Evolutionary conservation across 2,329 filamentous ascomycete genomes (phyloP), one percentile per base, ranked within the genome.

Genomic region (Xylariomycetidae sp.): DNA sequence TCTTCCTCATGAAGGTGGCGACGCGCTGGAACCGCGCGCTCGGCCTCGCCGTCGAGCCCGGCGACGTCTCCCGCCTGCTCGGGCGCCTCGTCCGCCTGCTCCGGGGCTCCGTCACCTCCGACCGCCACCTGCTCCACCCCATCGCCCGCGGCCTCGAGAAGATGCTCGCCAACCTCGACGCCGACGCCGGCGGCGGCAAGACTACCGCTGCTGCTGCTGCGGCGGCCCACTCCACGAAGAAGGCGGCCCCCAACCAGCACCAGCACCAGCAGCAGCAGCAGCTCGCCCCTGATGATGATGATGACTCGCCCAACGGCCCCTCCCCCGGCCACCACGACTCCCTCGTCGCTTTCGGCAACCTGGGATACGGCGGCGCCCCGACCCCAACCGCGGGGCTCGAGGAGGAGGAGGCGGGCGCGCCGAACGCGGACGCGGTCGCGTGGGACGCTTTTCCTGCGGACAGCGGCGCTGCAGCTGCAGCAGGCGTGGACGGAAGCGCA

Each of bases 1-100:
- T 60, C 3, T 62, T 63, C 33, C 47, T 61, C 3, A 50, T 61
- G 37, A 61, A 61, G 31, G 53, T 58, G 2, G 45, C 50, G 3
- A 53, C 51, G 22, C 56, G 50, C 29, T 58, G 52, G 57, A 58
- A 56, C 20, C 39, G 49, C 4, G 40, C 54, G 17, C 48, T 53
- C 42, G 52, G 55, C 2, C 43, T 64, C 7, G 55, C 54, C 19
- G 52, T 58, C 25, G 58, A 64, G 35, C 39, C 47, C 9, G 42
- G 37, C 6, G 53, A 57, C 17, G 53, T 58, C 6, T 50, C 44
- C 3, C 46, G 50, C 10, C 46, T 62, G 3, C 35, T 63, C 13
- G 44, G 49, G 23, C 49, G 47, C 25, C 54, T 59, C 41, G 56
- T 59, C 20, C 32, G 40, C 6, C 44, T 61, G 2, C 39, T 61